Percentiles rank a stretch among this genome's conserved stretches.
phyloP scores from a whole-genome alignment of 148 eudicot genomes.

The Fallopia convolvulus region DNA sequence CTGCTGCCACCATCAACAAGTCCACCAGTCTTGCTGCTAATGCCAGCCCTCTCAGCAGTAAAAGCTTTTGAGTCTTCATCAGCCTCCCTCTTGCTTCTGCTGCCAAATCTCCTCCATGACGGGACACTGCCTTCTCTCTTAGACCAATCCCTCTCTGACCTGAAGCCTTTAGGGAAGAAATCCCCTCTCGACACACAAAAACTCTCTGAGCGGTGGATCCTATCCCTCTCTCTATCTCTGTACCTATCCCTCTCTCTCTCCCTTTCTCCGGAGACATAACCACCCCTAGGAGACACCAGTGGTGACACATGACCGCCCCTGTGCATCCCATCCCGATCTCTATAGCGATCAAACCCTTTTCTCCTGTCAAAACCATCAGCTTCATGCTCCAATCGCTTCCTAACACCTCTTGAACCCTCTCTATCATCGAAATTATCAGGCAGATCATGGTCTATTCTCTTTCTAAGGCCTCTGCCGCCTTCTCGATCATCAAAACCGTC shows the following conservation, averaged over 20 bases:
- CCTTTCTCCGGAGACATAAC: slow-evolving; percentile 39
- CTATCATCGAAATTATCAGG: slow-evolving; percentile 45
- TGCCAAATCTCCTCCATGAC: slow-evolving; percentile 78
- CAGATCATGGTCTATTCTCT: slow-evolving; percentile 18
- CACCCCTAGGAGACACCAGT: slow-evolving; percentile 51
- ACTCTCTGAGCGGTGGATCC: slow-evolving; percentile 74
- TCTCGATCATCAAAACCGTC: slow-evolving; percentile 17
- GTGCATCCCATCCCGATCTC: slow-evolving; percentile 48
- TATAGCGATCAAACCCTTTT: slow-evolving; percentile 56
- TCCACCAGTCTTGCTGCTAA: slow-evolving; percentile 38
- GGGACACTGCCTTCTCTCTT: slow-evolving; percentile 64
- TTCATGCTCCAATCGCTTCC: slow-evolving; percentile 79
- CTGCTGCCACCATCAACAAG: slow-evolving; percentile 40
- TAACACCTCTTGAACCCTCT: slow-evolving; percentile 37
- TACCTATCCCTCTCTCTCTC: slow-evolving; percentile 24
- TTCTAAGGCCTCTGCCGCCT: slow-evolving; percentile 14
- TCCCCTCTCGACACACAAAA: slow-evolving; percentile 74
- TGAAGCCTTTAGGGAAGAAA: slow-evolving; percentile 75
- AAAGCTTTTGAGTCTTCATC: slow-evolving; percentile 56
- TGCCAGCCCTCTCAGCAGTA: slow-evolving; percentile 37
- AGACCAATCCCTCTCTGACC: slow-evolving; percentile 87
- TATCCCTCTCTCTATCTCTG: slow-evolving; percentile 38
- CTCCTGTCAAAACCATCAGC: slow-evolving; percentile 55
- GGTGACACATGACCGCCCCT: slow-evolving; percentile 46
- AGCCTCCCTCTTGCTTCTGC: slow-evolving; percentile 46